phyloP scores from a whole-genome alignment of 768 basidiomycete genomes.

The Russula olivacea region DNA sequence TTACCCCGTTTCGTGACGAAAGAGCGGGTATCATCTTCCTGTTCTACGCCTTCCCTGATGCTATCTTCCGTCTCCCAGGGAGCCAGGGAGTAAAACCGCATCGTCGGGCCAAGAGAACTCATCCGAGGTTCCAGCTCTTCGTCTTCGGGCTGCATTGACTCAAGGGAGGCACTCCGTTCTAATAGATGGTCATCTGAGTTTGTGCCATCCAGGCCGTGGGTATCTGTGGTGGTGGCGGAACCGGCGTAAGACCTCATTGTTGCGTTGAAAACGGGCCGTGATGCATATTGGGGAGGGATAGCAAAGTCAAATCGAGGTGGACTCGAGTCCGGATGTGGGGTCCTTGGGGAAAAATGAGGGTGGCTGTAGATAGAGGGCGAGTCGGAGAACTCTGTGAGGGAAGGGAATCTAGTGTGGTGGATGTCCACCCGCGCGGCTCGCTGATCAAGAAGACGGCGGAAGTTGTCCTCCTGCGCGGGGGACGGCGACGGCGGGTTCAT shows the following conservation, averaged over 20 bases:
- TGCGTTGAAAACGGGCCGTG: conserved; percentile 12
- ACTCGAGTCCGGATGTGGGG: conserved; percentile 31
- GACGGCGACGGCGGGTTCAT: conserved; percentile 33
- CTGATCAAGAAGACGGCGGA: conserved; percentile 49
- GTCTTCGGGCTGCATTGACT: conserved; percentile 36
- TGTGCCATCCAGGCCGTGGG: conserved; percentile 38
- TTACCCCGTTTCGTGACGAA: conserved; percentile 29
- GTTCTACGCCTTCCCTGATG: conserved; percentile 44
- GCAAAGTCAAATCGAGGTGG: conserved; percentile 31
- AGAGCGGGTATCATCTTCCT: conserved; percentile 36
- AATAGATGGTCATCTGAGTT: conserved; percentile 23
- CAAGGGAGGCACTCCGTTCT: conserved; percentile 24
- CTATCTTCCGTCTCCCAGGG: conserved; percentile 70
- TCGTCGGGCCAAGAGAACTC: conserved; percentile 75
- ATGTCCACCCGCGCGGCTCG: conserved; percentile 46
- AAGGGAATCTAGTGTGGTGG: conserved; percentile 43
- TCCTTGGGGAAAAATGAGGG: conserved; percentile 50
- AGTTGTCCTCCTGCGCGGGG: conserved; percentile 43
- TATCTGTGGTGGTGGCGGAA: conserved; percentile 34
- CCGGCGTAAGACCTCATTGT: conserved; percentile 24
- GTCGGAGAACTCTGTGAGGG: conserved; percentile 55
- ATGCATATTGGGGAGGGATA: conserved; percentile 24
- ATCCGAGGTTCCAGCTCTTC: conserved; percentile 47
- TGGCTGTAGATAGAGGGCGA: conserved; percentile 67
- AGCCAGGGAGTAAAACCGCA: conserved; percentile 74